phyloP scores from a whole-genome alignment of 2,329 filamentous ascomycete genomes.

The Calonectria henricotiae region DNA sequence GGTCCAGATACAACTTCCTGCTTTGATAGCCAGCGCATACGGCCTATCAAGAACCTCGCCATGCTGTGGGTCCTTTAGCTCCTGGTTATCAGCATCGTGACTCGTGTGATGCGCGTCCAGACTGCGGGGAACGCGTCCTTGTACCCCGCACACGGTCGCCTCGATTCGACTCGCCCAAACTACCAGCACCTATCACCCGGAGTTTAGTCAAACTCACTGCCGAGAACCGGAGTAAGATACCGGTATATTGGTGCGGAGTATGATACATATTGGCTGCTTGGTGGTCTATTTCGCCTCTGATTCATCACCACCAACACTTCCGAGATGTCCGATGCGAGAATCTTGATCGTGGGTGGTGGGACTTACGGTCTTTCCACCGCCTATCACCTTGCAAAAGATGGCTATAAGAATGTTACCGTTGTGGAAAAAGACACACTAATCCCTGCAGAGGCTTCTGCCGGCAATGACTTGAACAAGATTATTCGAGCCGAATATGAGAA shows the following conservation, averaged over 20 bases:
- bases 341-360: conserved; percentile 54
- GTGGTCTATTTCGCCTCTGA: neutral
- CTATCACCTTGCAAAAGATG: conserved; percentile 48
- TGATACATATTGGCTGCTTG: conserved; percentile 8
- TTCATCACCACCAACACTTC: neutral
- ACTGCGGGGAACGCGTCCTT: conserved; percentile 5
- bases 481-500: conserved; percentile 73
- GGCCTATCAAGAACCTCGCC: conserved; percentile 21
- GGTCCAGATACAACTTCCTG: conserved; percentile 9
- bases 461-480: conserved; percentile 75
- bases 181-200: conserved; percentile 9
- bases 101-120: conserved; percentile 12
- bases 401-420: conserved; percentile 57
- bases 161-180: conserved; percentile 23
- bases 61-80: neutral
- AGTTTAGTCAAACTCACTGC: neutral
- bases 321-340: conserved; percentile 4
- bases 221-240: conserved; percentile 4
- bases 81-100: conserved; percentile 7
- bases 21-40: conserved; percentile 9
- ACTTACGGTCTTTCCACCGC: conserved; percentile 55
- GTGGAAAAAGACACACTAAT: conserved; percentile 48
- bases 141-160: conserved; percentile 14
- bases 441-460: conserved; percentile 62
- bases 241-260: neutral